Conservation (phyloP, 75 land plant genomes). For the Cryptomeria japonica region DNA sequence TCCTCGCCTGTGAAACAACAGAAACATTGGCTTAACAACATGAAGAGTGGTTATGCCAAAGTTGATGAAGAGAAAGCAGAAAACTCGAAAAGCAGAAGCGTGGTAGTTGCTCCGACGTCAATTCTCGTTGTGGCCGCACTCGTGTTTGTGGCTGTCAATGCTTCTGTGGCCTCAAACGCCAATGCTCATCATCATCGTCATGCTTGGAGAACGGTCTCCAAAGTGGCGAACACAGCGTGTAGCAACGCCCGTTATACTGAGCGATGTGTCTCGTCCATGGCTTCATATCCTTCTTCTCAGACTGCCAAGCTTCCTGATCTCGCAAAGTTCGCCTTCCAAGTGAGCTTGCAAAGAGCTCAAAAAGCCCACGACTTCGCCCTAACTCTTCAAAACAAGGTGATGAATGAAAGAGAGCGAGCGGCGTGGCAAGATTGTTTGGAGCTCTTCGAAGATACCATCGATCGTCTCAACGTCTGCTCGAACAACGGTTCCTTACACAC, state of each 20-base stretch:
- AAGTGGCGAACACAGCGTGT: too few species aligned
- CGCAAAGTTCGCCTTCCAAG: neutral
- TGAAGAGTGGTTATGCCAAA: neutral
- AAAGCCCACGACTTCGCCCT: neutral
- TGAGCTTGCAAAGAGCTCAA: neutral
- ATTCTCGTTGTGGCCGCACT: neutral
- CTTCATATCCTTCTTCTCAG: neutral
- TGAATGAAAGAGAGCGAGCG: too few species aligned
- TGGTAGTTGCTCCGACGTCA: neutral
- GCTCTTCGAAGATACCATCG: too few species aligned
- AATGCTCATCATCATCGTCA: neutral
- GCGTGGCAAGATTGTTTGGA: too few species aligned
- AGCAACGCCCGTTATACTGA: too few species aligned
- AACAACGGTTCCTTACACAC: neutral
- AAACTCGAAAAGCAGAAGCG: too few species aligned
- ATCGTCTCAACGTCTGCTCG: neutral
- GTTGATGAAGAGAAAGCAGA: too few species aligned
- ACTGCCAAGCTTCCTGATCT: neutral
- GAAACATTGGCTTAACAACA: too few species aligned
- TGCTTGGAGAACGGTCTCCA: too few species aligned
- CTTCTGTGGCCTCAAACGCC: neutral
- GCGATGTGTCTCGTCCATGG: neutral
- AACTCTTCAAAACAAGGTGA: neutral
- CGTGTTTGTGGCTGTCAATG: neutral
- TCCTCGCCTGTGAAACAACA: neutral